Conservation (phyloP, 495 filamentous ascomycete genomes). For the Aspergillus incahuasiensis region DNA sequence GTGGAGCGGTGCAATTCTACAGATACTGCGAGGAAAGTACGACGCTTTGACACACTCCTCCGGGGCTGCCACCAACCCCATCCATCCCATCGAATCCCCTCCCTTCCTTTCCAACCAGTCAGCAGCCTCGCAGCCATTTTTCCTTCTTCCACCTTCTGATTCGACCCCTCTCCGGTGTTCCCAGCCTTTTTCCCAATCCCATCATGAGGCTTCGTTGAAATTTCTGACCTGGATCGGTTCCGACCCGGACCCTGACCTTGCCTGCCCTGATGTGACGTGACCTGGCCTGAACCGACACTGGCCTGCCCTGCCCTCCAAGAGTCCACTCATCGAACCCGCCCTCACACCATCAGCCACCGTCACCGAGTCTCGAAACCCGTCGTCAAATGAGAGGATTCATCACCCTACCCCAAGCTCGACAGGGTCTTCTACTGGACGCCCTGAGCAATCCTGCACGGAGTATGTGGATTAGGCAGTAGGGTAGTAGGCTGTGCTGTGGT, state of each 20-base stretch:
- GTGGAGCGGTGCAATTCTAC: too few relatives aligned
- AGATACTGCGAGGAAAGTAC: neutral
- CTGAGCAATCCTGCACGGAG: neutral
- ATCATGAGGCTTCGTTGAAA: neutral
- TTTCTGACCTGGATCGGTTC: neutral
- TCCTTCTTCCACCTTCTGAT: neutral
- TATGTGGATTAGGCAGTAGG: too few relatives aligned
- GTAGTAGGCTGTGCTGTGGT: neutral
- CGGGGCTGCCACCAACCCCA: neutral
- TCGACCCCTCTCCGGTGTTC: neutral
- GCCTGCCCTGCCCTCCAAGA: neutral
- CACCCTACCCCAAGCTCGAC: neutral
- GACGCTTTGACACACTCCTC: neutral
- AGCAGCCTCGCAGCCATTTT: neutral
- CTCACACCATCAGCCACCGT: neutral
- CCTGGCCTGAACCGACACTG: neutral
- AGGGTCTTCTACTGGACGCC: neutral
- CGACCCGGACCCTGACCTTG: too few relatives aligned
- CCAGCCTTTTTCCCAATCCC: neutral
- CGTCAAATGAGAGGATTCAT: neutral
- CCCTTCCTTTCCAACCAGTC: neutral
- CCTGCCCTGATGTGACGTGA: neutral
- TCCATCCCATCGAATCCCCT: neutral
- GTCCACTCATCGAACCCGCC: neutral
- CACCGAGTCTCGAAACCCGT: neutral